phyloP scores from a whole-genome alignment of 176 grass and related monocot species.

The Rhipidocladum racemiflorum region DNA sequence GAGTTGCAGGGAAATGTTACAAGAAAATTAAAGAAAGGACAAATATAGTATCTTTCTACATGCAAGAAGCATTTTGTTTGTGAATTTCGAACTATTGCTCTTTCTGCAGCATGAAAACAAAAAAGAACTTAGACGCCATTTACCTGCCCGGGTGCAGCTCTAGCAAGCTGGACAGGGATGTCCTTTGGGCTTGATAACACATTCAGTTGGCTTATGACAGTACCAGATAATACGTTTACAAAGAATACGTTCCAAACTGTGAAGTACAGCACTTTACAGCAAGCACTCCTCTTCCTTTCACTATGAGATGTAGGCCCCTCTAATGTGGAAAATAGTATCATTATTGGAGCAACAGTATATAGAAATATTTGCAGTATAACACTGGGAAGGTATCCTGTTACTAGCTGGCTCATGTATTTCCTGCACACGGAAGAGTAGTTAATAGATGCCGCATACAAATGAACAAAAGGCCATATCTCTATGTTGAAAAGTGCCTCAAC shows the following conservation, averaged over 20 bases:
- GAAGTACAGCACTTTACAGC: conserved; percentile 89
- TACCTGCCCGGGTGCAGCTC: conserved; percentile 86
- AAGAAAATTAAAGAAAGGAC: neutral
- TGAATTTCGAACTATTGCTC: neutral
- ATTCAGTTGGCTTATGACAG: conserved; percentile 75
- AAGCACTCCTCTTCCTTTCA: conserved; percentile 91
- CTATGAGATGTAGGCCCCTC: conserved; percentile 93
- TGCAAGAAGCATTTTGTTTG: neutral
- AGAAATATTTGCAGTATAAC: conserved; percentile 76
- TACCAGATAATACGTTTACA: conserved; percentile 82
- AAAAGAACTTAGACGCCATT: conserved; percentile 10
- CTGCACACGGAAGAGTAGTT: conserved; percentile 43
- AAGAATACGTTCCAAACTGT: conserved; percentile 96
- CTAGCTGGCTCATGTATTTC: conserved; percentile 58
- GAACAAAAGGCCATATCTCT: neutral
- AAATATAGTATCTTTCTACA: neutral
- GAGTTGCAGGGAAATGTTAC: neutral
- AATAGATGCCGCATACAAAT: neutral
- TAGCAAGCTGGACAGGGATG: conserved; percentile 73
- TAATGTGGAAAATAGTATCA: conserved; percentile 88
- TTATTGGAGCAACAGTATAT: conserved; percentile 67
- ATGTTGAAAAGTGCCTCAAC: neutral
- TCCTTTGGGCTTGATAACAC: conserved; percentile 72
- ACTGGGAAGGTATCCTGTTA: conserved; percentile 96
- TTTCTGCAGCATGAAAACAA: conserved; percentile 2